phyloP scores from a whole-genome alignment of 192 early-diverging fungal genomes.

The Pilaira anomala region DNA sequence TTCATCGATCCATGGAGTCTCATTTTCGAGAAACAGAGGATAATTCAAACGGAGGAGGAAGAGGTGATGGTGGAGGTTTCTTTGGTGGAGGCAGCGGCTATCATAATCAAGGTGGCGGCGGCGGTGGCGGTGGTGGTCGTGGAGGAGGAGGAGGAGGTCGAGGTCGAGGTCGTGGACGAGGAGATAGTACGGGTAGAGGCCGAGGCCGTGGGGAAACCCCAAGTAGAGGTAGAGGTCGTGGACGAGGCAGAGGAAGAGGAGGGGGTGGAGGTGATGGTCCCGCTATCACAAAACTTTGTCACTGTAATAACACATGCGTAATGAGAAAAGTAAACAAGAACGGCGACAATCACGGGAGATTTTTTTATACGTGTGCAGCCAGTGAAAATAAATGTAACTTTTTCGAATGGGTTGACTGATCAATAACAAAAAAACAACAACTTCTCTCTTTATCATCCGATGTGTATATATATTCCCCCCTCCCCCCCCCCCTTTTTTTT shows the following conservation, averaged over 20 bases:
- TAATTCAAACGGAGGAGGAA: slow-evolving; percentile 8
- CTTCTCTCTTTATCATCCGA: too few species aligned
- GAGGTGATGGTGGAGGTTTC: not conserved
- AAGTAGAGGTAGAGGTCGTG: slow-evolving; percentile 7
- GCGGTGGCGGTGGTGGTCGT: slow-evolving; percentile 8
- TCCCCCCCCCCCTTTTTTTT: too few species aligned
- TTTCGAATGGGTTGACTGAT: slow-evolving; percentile 19
- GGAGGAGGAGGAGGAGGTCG: slow-evolving; percentile 7
- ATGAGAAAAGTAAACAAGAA: slow-evolving; percentile 13
- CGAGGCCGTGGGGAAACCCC: not conserved
- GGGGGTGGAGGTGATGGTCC: not conserved
- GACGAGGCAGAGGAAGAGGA: slow-evolving; percentile 1
- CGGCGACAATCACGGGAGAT: slow-evolving; percentile 21
- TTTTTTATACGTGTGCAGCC: slow-evolving; percentile 33
- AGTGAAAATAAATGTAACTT: slow-evolving; percentile 12
- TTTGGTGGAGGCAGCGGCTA: not conserved
- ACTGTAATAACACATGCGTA: slow-evolving; percentile 1
- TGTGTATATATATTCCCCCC: too few species aligned
- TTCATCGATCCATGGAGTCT: slow-evolving; percentile 45
- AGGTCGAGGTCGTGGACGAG: slow-evolving; percentile 1
- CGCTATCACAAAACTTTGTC: not conserved
- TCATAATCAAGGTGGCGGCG: slow-evolving; percentile 12
- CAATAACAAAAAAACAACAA: too few species aligned
- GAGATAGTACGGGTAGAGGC: slow-evolving; percentile 4
- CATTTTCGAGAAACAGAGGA: slow-evolving; percentile 23